Base-by-base conservation (phyloP, 139 green algal genomes). In the Yamagishiella unicocca region DNA sequence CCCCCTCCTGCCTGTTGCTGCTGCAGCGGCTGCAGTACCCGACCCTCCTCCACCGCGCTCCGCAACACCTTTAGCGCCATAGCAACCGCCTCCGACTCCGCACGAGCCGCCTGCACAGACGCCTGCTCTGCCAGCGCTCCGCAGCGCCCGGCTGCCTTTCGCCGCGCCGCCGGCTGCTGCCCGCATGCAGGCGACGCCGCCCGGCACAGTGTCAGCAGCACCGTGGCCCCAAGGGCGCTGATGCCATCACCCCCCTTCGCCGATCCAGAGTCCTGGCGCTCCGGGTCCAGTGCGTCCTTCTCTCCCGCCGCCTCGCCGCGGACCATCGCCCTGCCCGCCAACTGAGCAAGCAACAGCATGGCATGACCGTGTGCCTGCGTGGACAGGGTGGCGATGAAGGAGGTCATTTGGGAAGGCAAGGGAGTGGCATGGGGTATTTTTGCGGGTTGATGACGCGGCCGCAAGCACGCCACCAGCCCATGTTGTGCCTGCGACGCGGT, bases 341-440 rank as follows among this genome's bases (percentile, higher is more conserved):
- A 12, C 1, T 25, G 42, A 9, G 79, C 79, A 21, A 85, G 43
- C 61, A 85, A 38, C 31, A 76, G 62, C 58, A 75, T 75, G 0
- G 61, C 29, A 4, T 67, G 79, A 4, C 79, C 79, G 61, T 75
- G 79, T 12, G 58, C 61, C 79, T 85, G 74, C 21, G 74, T 74
- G 67, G 22, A 46, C 31, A 27, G 22, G 67, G 33, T 8, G 33
- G 33, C 17, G 6, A 58, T 1, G 35, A 71, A 71, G 19, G 12
- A n/a, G 62, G 29, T 17, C 50, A 58, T 58, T 17, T 17, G 17
- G 50, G 50, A 58, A n/a, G n/a, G n/a, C n/a, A n/a, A n/a, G n/a
- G n/a, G n/a, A n/a, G n/a, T n/a, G n/a, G n/a, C n/a, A n/a, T n/a
- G n/a, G n/a, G n/a, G n/a, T n/a, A n/a, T n/a, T n/a, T n/a, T n/a